Percentiles rank a stretch among this genome's conserved stretches.
Conservation (phyloP, 441 rosid genomes). For the Hypseocharis bilobata region DNA sequence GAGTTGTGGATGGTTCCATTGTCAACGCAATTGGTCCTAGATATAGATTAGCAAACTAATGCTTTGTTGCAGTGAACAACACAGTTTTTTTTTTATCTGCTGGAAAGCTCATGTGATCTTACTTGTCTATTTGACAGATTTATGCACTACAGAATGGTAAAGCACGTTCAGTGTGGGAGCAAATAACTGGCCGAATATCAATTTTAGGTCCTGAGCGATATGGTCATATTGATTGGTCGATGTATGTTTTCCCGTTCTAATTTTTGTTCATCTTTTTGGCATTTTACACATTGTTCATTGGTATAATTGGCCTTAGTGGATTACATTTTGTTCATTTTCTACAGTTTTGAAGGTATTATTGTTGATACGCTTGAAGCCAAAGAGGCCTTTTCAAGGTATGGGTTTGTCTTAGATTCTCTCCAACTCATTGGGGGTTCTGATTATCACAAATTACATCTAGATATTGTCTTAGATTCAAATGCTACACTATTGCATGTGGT, state of each 20-base stretch:
- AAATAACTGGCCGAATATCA: conserved; percentile 45
- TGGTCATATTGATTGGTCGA: conserved; percentile 73
- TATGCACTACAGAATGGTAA: conserved; percentile 55
- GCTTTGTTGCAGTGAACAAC: conserved; percentile 3
- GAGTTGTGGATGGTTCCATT: conserved; percentile 2
- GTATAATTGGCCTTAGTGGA: conserved; percentile 12
- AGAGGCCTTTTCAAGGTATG: conserved; percentile 69
- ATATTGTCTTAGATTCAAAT: no score
- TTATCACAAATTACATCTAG: no score
- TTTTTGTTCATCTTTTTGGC: conserved; percentile 1
- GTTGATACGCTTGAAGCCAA: conserved; percentile 75
- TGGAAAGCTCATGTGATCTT: conserved; percentile 34
- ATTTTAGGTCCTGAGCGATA: conserved; percentile 40
- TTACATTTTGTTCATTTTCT: conserved; percentile 18
- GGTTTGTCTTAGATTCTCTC: neutral
- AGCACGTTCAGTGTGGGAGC: conserved; percentile 59
- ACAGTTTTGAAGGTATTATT: conserved; percentile 84
- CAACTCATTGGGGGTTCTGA: neutral
- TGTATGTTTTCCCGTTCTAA: conserved; percentile 38
- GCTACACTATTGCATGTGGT: no score
- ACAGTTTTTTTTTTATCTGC: conserved; percentile 11
- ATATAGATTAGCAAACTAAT: neutral
- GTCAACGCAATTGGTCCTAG: conserved; percentile 8
- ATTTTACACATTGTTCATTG: conserved; percentile 16
- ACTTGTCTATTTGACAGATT: conserved; percentile 44